Evolutionary conservation across 163 green algal species (phyloP).

Genomic region (Coccomyxa subellipsoidea): DNA sequence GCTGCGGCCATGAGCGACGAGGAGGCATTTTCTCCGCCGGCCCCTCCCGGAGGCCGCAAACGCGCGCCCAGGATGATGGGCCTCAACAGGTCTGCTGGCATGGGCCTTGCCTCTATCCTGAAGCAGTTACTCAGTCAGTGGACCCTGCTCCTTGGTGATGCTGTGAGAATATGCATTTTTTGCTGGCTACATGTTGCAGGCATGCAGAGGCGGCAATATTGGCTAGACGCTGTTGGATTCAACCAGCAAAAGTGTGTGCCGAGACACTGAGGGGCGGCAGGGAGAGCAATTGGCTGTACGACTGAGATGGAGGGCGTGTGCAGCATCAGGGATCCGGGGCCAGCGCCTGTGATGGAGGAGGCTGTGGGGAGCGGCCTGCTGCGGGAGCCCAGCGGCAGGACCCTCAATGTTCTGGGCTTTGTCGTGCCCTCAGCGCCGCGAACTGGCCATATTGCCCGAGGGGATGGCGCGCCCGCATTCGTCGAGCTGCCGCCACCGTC

Average conservation of each 20-base stretch:
- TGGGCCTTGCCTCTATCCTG: too few species aligned
- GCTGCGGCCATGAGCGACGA: background rate
- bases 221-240: too few species aligned
- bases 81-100: background rate
- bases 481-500: background rate
- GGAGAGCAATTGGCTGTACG: too few species aligned
- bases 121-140: too few species aligned
- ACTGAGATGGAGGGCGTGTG: too few species aligned
- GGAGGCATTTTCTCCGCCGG: background rate
- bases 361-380: background rate
- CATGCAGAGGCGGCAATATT: too few species aligned
- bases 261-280: too few species aligned
- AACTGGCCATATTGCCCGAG: background rate
- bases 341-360: background rate
- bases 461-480: background rate
- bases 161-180: too few species aligned
- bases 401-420: background rate
- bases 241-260: too few species aligned
- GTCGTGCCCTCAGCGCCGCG: background rate
- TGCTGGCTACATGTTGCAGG: too few species aligned
- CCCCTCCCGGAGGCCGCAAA: background rate
- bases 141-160: too few species aligned
- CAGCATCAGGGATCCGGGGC: background rate
- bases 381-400: background rate
- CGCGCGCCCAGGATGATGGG: background rate